These are phyloP conservation scores for Isoetes taiwanensis DNA, from an alignment of 75 land plant genomes.

Conservation along the genomic window DNA sequence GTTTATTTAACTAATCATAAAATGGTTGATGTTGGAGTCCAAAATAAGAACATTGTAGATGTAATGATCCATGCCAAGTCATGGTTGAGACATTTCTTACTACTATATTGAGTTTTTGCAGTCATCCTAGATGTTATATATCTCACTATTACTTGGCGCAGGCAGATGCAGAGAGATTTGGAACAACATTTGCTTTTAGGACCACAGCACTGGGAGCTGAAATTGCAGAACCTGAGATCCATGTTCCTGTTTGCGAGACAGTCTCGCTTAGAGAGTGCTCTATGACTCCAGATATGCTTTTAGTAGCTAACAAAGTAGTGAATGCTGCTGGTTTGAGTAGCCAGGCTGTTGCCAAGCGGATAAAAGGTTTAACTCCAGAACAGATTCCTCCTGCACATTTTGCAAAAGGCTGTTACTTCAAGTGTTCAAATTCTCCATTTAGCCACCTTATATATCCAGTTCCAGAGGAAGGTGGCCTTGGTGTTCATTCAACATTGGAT, in stretches of 20 bases:
- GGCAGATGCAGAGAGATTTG: slow-evolving; percentile 75
- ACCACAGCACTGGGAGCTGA: slow-evolving; percentile 54
- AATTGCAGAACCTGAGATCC: slow-evolving; percentile 21
- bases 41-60: no score
- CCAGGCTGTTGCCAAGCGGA: slow-evolving; percentile 42
- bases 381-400: slow-evolving; percentile 35
- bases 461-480: slow-evolving; percentile 93
- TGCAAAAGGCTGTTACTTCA: slow-evolving; percentile 90
- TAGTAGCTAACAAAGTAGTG: slow-evolving; percentile 54
- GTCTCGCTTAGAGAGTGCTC: slow-evolving; percentile 20
- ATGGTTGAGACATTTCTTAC: no score
- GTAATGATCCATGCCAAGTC: no score
- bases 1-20: no score
- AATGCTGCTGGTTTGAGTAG: slow-evolving; percentile 82
- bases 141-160: slow-evolving; percentile 27
- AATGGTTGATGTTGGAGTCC: no score
- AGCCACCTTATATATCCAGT: slow-evolving; percentile 79
- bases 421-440: slow-evolving; percentile 55
- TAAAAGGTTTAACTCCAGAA: slow-evolving; percentile 28
- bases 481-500: slow-evolving; percentile 89
- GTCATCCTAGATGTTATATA: no score
- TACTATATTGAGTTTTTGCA: no score
- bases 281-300: slow-evolving; percentile 20
- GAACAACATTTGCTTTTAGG: slow-evolving; percentile 60
- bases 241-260: slow-evolving; percentile 45